A percentile compares a stretch with the other conserved stretches of the same genome.
Evolutionary conservation across 306 rosid genomes (phyloP).

Genomic region (Begonia peltatifolia): DNA sequence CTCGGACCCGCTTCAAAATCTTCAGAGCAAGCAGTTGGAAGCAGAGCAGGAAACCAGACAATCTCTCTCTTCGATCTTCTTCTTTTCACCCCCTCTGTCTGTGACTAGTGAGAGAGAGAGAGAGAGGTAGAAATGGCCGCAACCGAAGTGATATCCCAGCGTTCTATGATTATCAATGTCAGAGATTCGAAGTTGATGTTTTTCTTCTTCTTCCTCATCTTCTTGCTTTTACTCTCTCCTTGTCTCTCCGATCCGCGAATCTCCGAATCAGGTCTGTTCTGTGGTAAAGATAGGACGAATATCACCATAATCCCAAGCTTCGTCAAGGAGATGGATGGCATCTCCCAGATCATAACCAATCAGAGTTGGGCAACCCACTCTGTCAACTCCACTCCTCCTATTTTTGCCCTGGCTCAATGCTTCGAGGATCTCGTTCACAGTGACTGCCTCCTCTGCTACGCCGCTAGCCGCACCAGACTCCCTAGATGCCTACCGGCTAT

Average conservation of each 20-base stretch:
- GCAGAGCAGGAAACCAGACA: not conserved
- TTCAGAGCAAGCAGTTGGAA: too few species aligned
- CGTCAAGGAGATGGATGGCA: slow-evolving; percentile 47
- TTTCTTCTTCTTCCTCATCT: slow-evolving; percentile 4
- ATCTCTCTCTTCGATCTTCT: not conserved
- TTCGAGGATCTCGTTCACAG: slow-evolving; percentile 54
- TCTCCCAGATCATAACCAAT: slow-evolving; percentile 24
- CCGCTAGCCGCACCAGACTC: slow-evolving; percentile 56
- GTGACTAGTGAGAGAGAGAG: not conserved
- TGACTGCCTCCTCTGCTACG: slow-evolving; percentile 71
- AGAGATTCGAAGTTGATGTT: slow-evolving; percentile 5
- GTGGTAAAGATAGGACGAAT: slow-evolving; percentile 18
- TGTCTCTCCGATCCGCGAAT: slow-evolving; percentile 46
- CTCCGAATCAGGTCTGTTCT: slow-evolving; percentile 28
- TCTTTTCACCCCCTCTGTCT: not conserved
- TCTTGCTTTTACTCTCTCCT: slow-evolving; percentile 10
- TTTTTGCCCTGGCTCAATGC: slow-evolving; percentile 60
- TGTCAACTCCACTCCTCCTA: slow-evolving; percentile 30
- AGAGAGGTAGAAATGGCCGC: not conserved
- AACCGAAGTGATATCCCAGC: not conserved
- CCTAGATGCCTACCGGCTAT: slow-evolving; percentile 72
- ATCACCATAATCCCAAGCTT: slow-evolving; percentile 42
- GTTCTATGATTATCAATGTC: not conserved
- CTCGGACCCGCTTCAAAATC: too few species aligned
- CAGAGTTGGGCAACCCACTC: slow-evolving; percentile 30